A percentile compares a stretch with the other conserved stretches of the same genome.
phyloP scores from a whole-genome alignment of 2,329 filamentous ascomycete genomes.

The Fusarium liriodendri region DNA sequence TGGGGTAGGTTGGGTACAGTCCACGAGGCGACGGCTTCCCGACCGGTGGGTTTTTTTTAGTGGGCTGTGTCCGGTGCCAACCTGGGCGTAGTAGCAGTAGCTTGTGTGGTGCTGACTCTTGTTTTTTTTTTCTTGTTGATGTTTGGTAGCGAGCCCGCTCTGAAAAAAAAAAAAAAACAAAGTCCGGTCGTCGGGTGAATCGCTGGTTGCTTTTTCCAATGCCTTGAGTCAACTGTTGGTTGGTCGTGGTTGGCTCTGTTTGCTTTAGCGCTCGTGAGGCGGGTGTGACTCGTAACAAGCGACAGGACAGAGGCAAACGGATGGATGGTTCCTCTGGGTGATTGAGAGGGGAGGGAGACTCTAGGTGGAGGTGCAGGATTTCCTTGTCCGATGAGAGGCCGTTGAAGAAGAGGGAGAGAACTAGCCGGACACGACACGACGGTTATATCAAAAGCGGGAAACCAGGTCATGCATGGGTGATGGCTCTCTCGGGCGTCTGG shows the following conservation, averaged over 20 bases:
- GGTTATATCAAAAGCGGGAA: conserved; percentile 40
- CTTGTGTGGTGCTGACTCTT: conserved; percentile 15
- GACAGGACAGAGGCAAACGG: conserved; percentile 11
- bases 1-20: conserved; percentile 36
- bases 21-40: conserved; percentile 11
- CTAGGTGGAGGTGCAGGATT: not conserved
- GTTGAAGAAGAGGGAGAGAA: conserved; percentile 13
- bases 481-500: conserved; percentile 21
- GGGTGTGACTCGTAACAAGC: conserved; percentile 35
- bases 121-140: conserved; percentile 36
- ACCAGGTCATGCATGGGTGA: conserved; percentile 30
- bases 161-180: conserved; percentile 32
- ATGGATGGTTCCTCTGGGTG: not conserved
- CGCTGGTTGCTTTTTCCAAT: conserved; percentile 23
- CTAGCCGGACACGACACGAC: conserved; percentile 31
- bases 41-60: conserved; percentile 18
- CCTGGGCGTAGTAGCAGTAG: conserved; percentile 9
- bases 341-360: not conserved
- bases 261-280: conserved; percentile 21
- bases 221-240: conserved; percentile 13
- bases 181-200: conserved; percentile 15
- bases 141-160: conserved; percentile 4
- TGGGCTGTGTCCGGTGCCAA: conserved; percentile 25
- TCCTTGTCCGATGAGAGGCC: conserved; percentile 7
- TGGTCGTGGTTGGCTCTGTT: conserved; percentile 27